Base-by-base conservation (phyloP, 305 asterid species). In the Coffea humblotiana region DNA sequence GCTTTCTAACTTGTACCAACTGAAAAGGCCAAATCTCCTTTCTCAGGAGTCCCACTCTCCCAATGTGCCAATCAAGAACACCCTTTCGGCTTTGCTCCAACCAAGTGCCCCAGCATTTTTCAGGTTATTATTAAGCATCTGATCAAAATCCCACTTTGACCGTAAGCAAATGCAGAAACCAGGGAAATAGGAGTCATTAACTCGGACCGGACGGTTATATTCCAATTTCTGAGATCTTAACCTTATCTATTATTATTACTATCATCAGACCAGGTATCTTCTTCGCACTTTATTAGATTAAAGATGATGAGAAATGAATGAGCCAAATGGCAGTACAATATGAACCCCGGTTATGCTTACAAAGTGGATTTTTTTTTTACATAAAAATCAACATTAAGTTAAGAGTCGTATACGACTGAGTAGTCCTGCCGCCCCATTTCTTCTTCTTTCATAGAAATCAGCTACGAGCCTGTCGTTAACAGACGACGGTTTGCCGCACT, bases 311-410 rank as follows among this genome's bases (percentile, higher is more conserved):
- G 13, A 16, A 70, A 48, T 71, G 11, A 71, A 60, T 79, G 72
- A 19, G 63, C 4, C 18, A 29, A n/a, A 43, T 21, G 65, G 40
- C 43, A 49, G 70, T 88, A 87, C 86, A 80, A 74, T 83, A 87
- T 79, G 71, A 78, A 67, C 81, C 77, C 81, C 77, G 78, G 84
- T 75, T 80, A 66, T 73, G 83, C 60, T 82, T 83, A 84, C 90
- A 75, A 72, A 80, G 71, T 71, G 70, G 82, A 78, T 48, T 43
- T 79, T 68, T 81, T 73, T 71, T 74, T 68, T 84, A 56, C 71
- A 69, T 70, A 49, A 63, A 48, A 77, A 56, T 25, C 40, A 64
- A 67, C 48, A 71, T 68, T 51, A 63, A 43, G 21, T 68, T 51
- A 35, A 43, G 27, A 27, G 64, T 71, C 4, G 25, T 61, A 37